phyloP scores from a whole-genome alignment of 176 grass and related monocot species.

The Oryza punctata region DNA sequence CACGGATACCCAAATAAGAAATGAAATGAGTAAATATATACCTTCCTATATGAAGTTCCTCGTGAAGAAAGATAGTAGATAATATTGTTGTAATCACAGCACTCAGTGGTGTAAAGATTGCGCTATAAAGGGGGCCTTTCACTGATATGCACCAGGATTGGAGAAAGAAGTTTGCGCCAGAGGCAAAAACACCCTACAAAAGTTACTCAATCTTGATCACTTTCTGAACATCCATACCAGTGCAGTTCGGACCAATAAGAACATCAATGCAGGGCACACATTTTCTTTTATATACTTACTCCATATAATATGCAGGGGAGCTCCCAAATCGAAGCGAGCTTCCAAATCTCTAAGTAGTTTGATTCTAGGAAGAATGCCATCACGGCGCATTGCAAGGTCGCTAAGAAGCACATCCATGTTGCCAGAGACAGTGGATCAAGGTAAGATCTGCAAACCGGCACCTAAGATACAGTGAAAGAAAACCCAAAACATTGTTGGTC shows the following conservation, averaged over 20 bases:
- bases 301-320: conserved; percentile 59
- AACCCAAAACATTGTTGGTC: neutral
- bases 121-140: conserved; percentile 65
- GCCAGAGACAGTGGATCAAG: conserved; percentile 60
- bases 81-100: conserved; percentile 56
- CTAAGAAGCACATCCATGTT: conserved; percentile 70
- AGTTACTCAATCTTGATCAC: neutral
- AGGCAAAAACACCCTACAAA: conserved; percentile 66
- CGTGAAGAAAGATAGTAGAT: conserved; percentile 45
- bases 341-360: conserved; percentile 48
- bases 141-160: conserved; percentile 72
- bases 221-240: no score
- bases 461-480: conserved; percentile 28
- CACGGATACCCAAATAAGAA: neutral
- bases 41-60: conserved; percentile 68
- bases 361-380: conserved; percentile 54
- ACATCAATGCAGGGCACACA: neutral
- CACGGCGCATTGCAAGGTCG: conserved; percentile 57
- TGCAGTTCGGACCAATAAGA: neutral
- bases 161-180: conserved; percentile 59
- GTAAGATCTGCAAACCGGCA: conserved; percentile 52
- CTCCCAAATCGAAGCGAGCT: conserved; percentile 55
- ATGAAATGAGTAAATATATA: conserved; percentile 23
- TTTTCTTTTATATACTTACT: conserved; percentile 40
- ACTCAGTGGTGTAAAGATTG: conserved; percentile 62